Evolutionary conservation across 2,329 filamentous ascomycete species (phyloP).

Genomic region (Cladobotryum protrusum): DNA sequence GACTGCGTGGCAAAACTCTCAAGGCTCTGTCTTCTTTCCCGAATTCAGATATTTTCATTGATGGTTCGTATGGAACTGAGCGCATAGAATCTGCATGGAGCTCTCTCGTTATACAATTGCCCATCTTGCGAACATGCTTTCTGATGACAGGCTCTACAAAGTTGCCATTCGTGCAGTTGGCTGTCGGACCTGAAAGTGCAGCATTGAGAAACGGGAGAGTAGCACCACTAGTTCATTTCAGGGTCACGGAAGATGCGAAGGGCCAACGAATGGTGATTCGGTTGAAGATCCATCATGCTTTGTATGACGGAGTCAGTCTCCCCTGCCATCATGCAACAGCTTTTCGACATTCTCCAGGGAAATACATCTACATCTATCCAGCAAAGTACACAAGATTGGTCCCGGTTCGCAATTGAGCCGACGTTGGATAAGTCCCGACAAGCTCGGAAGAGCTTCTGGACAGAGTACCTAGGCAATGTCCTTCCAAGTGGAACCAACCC

Average conservation of each 20-base stretch:
- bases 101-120: constrained; percentile 44
- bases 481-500: not conserved
- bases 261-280: constrained; percentile 28
- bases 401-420: constrained; percentile 14
- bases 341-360: constrained; percentile 13
- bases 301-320: constrained; percentile 83
- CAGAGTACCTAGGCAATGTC: constrained; percentile 27
- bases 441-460: constrained; percentile 35
- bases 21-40: constrained; percentile 65
- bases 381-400: constrained; percentile 22
- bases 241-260: not conserved
- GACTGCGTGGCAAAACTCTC: constrained; percentile 63
- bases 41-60: constrained; percentile 58
- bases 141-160: constrained; percentile 40
- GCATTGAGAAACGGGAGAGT: not conserved
- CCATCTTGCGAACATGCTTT: constrained; percentile 66
- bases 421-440: constrained; percentile 5
- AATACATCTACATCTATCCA: constrained; percentile 5
- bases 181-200: constrained; percentile 31
- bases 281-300: constrained; percentile 71
- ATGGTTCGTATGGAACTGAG: constrained; percentile 29
- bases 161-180: constrained; percentile 57
- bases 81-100: constrained; percentile 56
- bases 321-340: constrained; percentile 50
- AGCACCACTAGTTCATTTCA: not conserved